Evolutionary conservation across 306 rosid species (phyloP).

Genomic region (Crotalaria pallida): DNA sequence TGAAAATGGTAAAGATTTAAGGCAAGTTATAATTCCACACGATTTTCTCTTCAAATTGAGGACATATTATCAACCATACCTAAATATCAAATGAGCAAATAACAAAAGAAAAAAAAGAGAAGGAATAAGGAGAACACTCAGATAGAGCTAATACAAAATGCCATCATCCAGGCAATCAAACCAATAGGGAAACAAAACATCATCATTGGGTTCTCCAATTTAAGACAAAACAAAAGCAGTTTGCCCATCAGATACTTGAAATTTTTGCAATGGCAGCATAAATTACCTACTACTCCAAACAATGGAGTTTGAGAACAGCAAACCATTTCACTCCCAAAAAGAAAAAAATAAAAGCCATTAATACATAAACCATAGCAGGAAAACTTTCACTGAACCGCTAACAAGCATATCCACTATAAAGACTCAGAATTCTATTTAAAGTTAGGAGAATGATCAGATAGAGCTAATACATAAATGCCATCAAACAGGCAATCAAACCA

Average conservation of each 20-base stretch:
- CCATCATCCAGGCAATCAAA: slow-evolving; percentile 45
- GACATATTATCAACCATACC: neutral
- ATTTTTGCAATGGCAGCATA: no score
- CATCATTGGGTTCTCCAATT: slow-evolving; percentile 37
- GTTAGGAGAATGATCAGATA: slow-evolving; percentile 35
- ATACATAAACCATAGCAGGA: no score
- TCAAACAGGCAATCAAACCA: slow-evolving; percentile 42
- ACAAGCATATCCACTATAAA: neutral
- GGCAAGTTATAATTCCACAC: no score
- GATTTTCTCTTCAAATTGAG: neutral
- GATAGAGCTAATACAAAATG: slow-evolving; percentile 48
- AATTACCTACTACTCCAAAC: no score
- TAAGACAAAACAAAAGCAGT: neutral
- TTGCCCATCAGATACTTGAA: neutral
- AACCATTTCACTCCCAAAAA: no score
- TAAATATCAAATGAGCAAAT: no score
- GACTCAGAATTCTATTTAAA: no score
- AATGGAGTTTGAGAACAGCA: no score
- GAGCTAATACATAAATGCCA: slow-evolving; percentile 47
- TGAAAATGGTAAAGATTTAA: no score
- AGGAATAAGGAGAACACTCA: slow-evolving; percentile 30
- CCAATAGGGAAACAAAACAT: slow-evolving; percentile 34
- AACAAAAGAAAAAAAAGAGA: neutral
- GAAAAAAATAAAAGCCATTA: no score
- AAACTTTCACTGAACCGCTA: no score